Conservation (phyloP, 176 grass and related monocot genomes). For the Pharus latifolius region DNA sequence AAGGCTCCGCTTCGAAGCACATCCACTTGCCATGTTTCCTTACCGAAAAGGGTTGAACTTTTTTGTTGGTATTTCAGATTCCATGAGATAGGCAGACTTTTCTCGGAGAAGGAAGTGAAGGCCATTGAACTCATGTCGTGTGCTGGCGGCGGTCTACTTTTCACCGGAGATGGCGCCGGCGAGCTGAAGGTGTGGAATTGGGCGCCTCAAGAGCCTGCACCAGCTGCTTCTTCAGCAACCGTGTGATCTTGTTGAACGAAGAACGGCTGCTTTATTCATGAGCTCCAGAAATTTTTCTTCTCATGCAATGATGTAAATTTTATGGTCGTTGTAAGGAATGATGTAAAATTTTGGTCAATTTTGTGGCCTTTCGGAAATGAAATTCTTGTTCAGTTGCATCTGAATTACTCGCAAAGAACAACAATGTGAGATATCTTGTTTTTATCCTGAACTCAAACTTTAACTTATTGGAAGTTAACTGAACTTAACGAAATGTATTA, state of each 20-base stretch:
- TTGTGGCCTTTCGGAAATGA: too few species aligned
- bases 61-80: conserved; percentile 10
- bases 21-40: background rate
- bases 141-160: conserved; percentile 2
- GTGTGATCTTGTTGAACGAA: background rate
- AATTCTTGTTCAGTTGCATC: too few species aligned
- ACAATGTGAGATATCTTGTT: too few species aligned
- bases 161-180: conserved; percentile 25
- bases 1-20: background rate
- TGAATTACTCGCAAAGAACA: too few species aligned
- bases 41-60: background rate
- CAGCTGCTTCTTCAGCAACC: background rate
- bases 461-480: too few species aligned
- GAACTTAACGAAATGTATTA: too few species aligned
- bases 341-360: too few species aligned
- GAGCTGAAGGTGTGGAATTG: conserved; percentile 37
- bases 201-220: background rate
- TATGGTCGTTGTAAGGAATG: too few species aligned
- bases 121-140: conserved; percentile 37
- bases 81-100: background rate
- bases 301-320: too few species aligned
- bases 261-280: background rate
- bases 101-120: conserved; percentile 21
- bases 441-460: too few species aligned
- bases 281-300: background rate